These are phyloP conservation scores for Moesziomyces aphidis DNA, from an alignment of 1,284 basidiomycete genomes.

Conservation along the genomic window DNA sequence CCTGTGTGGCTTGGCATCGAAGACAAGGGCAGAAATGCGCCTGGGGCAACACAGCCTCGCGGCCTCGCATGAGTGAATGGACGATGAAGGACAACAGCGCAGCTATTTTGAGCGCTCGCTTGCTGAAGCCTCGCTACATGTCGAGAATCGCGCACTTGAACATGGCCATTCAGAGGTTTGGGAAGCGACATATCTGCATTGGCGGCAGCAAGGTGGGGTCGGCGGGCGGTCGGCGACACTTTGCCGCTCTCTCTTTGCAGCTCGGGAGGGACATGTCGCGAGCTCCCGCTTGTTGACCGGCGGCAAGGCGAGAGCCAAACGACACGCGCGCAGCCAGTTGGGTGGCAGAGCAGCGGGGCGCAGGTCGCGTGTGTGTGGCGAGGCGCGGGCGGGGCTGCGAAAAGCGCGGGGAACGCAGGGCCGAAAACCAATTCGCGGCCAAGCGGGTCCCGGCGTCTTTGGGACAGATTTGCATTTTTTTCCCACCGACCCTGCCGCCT, in stretches of 20 bases:
- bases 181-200: too few relatives aligned
- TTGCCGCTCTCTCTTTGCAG: too few relatives aligned
- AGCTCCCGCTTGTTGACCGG: neutral
- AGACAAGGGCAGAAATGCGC: too few relatives aligned
- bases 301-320: neutral
- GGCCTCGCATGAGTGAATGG: too few relatives aligned
- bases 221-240: too few relatives aligned
- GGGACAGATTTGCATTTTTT: constrained; percentile 4
- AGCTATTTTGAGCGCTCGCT: too few relatives aligned
- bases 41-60: too few relatives aligned
- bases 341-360: neutral
- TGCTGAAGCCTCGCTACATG: too few relatives aligned
- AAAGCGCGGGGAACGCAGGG: neutral
- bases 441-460: constrained; percentile 13
- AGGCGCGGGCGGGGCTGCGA: neutral
- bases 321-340: too few relatives aligned
- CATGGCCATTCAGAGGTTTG: neutral
- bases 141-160: constrained; percentile 1
- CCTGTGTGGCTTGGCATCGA: too few relatives aligned
- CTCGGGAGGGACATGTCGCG: neutral
- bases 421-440: neutral
- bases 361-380: constrained; percentile 26
- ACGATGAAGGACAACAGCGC: too few relatives aligned
- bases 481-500: neutral
- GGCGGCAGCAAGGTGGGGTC: too few relatives aligned